phyloP scores from a whole-genome alignment of 306 rosid species.

The Delonix regia region DNA sequence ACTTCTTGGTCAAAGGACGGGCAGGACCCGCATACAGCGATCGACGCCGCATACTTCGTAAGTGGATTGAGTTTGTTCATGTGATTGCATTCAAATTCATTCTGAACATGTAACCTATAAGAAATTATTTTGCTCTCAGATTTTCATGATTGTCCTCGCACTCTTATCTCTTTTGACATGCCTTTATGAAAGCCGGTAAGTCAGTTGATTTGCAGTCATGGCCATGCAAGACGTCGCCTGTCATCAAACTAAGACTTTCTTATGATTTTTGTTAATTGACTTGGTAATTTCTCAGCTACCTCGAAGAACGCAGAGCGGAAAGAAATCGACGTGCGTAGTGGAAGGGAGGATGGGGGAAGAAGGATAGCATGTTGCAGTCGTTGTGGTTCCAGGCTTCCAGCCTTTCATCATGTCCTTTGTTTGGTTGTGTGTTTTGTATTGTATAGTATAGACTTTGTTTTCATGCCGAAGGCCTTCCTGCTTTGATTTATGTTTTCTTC shows the following conservation, averaged over 20 bases:
- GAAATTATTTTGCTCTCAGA: slow-evolving; percentile 18
- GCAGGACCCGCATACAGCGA: not conserved
- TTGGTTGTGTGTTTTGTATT: not conserved
- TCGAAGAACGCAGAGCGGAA: not conserved
- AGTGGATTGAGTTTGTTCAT: not conserved
- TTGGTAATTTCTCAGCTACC: no score
- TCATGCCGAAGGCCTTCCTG: not conserved
- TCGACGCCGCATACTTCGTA: not conserved
- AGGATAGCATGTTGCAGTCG: no score
- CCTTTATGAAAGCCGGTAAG: slow-evolving; percentile 31
- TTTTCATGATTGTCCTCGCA: not conserved
- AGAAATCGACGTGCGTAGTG: not conserved
- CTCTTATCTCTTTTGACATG: slow-evolving; percentile 16
- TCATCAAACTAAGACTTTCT: not conserved
- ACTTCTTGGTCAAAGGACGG: not conserved
- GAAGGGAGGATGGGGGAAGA: not conserved
- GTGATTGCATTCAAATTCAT: not conserved
- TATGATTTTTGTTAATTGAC: not conserved
- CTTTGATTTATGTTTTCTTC: no score
- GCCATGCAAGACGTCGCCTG: not conserved
- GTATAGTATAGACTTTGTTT: not conserved
- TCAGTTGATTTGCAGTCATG: not conserved
- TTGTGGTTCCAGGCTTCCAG: not conserved
- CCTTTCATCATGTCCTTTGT: not conserved
- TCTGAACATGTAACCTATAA: not conserved